Evolutionary conservation across 116 monocot species (phyloP).

Genomic region (Cymodocea nodosa): DNA sequence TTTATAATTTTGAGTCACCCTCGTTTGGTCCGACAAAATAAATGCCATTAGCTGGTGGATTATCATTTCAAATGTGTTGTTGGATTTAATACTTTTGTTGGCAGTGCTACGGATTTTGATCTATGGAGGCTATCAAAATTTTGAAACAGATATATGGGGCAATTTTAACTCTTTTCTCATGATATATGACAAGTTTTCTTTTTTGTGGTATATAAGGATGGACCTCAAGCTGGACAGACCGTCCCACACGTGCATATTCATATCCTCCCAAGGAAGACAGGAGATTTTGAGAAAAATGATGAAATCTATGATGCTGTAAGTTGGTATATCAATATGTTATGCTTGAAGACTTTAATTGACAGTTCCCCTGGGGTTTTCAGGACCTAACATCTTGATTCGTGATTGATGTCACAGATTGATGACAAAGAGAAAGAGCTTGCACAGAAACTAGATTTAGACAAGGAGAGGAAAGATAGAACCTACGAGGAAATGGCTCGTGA

Average conservation of each 20-base stretch:
- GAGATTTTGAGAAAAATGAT: constrained; percentile 92
- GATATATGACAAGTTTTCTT: not conserved
- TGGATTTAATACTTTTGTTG: too few relatives aligned
- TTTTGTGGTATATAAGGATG: constrained; percentile 41
- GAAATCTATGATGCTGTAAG: constrained; percentile 92
- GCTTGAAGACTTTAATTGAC: not conserved
- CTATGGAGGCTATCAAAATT: too few relatives aligned
- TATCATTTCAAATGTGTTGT: too few relatives aligned
- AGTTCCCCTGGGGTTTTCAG: not conserved
- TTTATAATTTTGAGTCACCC: too few relatives aligned
- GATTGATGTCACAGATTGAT: constrained; percentile 32
- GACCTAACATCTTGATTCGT: not conserved
- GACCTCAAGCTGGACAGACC: constrained; percentile 82
- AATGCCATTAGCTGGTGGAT: too few relatives aligned
- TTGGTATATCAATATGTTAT: not conserved
- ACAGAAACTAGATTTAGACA: constrained; percentile 80
- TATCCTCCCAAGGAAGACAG: constrained; percentile 60
- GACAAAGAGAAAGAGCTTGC: constrained; percentile 71
- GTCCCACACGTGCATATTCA: constrained; percentile 91
- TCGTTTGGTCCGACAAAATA: too few relatives aligned
- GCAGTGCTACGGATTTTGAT: too few relatives aligned
- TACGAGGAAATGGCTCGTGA: constrained; percentile 77
- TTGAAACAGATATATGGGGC: too few relatives aligned
- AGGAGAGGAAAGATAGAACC: constrained; percentile 54
- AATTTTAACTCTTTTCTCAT: not conserved